phyloP scores from a whole-genome alignment of 768 basidiomycete genomes.

The Lentinula aciculospora region DNA sequence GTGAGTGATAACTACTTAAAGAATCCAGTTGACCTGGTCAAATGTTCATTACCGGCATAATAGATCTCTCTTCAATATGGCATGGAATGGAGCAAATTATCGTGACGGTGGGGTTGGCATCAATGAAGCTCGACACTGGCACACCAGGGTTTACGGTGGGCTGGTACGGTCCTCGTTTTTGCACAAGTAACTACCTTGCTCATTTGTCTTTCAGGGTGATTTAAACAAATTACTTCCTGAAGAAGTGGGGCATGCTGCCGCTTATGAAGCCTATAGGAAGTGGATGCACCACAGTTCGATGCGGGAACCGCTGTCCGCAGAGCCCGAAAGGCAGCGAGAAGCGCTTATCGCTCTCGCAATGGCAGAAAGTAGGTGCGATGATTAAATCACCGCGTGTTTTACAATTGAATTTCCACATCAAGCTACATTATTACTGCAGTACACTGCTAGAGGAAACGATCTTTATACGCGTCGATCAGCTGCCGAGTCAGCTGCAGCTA shows the following conservation, averaged over 20 bases:
- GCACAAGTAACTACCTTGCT: neutral
- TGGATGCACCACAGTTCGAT: conserved; percentile 56
- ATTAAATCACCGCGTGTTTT: neutral
- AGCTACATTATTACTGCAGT: conserved; percentile 57
- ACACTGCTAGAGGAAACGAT: conserved; percentile 37
- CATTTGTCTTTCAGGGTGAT: conserved; percentile 34
- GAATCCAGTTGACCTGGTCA: neutral
- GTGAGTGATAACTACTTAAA: conserved; percentile 33
- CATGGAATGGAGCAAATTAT: conserved; percentile 31
- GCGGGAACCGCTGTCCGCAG: conserved; percentile 50
- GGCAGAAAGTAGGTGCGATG: conserved; percentile 51
- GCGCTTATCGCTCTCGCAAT: conserved; percentile 62
- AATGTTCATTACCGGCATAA: conserved; percentile 7
- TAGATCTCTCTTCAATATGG: conserved; percentile 54
- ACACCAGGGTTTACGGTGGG: conserved; percentile 61
- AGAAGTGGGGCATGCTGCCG: conserved; percentile 73
- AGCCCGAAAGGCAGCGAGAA: conserved; percentile 59
- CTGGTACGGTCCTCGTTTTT: conserved; percentile 30
- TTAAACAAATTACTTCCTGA: conserved; percentile 43
- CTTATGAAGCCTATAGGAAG: conserved; percentile 68
- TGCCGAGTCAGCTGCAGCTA: conserved; percentile 63
- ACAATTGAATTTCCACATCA: conserved; percentile 1
- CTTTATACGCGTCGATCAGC: conserved; percentile 42
- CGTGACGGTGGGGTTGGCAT: conserved; percentile 34
- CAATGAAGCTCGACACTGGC: conserved; percentile 61